Evolutionary conservation across 805 yeast species (phyloP), one percentile per base, ranked within the genome.

Genomic region (Kregervanrija fluxuum): DNA sequence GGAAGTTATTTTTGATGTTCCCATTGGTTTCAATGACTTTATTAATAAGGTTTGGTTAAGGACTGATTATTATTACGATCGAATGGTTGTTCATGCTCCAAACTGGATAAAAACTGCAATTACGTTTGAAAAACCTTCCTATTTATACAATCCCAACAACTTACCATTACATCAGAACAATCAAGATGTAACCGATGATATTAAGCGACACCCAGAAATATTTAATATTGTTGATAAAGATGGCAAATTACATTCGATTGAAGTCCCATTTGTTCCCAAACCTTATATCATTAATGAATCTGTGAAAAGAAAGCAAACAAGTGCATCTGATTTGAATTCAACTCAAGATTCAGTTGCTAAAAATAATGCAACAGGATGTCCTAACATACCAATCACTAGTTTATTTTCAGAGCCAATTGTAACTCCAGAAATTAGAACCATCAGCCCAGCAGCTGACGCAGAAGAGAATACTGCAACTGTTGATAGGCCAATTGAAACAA

Each of bases 51-150:
- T 56, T 3, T 63, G 68, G 66, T 39, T 51, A 11, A 52, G 66
- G 43, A 54, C 73, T 1, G 69, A 61, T 38, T 71, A 70, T 48
- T 55, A 65, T 35, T 63, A 64, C 48, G 71, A 70, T 47, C 50
- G 71, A 39, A 67, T 67, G 44, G 40, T 68, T 5, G 47, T 62
- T 8, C 69, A 70, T 48, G 59, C 65, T 11, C 71, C 70, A 0
- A 13, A 42, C 8, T 16, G 33, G 11, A 13, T 47, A 4, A 6
- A 2, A 35, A 35, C 11, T 8, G 16, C 38, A 35, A n/a, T 33
- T 22, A 22, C 2, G 13, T 35, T 38, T 11, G 9, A 11, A 3
- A 38, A 38, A 15, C n/a, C 38, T 5, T 15, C 13, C 12, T 43
- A 38, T 22, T 12, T 30, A 15, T 43, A 38, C 38, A 15, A 30